Conservation (phyloP, 306 rosid genomes). For the Carpinus viminea region DNA sequence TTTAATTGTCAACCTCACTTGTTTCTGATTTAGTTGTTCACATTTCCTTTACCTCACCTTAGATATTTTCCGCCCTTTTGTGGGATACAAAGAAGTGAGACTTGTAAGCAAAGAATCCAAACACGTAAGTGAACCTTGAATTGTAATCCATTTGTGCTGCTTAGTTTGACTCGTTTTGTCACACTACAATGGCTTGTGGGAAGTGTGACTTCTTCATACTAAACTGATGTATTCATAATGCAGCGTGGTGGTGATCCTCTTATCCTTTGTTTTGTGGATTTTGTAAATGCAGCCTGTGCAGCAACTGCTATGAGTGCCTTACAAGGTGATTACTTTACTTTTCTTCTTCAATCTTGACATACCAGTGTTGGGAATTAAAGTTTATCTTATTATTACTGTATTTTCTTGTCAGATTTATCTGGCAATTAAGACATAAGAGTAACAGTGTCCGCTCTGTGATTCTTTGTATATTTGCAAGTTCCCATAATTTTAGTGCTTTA, state of each 20-base stretch:
- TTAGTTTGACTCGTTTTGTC: constrained; percentile 18
- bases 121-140: constrained; percentile 54
- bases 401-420: background rate
- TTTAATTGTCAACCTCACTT: background rate
- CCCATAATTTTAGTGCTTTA: background rate
- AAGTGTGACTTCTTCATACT: constrained; percentile 12
- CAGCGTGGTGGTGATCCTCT: constrained; percentile 95
- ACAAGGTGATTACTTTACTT: constrained; percentile 60
- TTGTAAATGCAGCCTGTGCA: constrained; percentile 81
- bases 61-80: constrained; percentile 97
- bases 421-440: background rate
- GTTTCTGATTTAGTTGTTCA: constrained; percentile 2
- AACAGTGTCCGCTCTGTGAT: background rate
- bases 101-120: constrained; percentile 86
- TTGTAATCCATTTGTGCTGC: constrained; percentile 10
- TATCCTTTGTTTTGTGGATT: constrained; percentile 89
- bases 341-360: constrained; percentile 9
- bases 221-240: constrained; percentile 31
- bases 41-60: constrained; percentile 33
- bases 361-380: constrained; percentile 3
- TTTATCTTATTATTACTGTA: constrained; percentile 4
- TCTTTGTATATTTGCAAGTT: background rate
- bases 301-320: constrained; percentile 91
- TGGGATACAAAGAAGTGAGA: constrained; percentile 91
- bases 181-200: constrained; percentile 5